Evolutionary conservation across 2,329 filamentous ascomycete genomes (phyloP), one percentile per base, ranked within the genome.

Genomic region (Epichloe hybrida): DNA sequence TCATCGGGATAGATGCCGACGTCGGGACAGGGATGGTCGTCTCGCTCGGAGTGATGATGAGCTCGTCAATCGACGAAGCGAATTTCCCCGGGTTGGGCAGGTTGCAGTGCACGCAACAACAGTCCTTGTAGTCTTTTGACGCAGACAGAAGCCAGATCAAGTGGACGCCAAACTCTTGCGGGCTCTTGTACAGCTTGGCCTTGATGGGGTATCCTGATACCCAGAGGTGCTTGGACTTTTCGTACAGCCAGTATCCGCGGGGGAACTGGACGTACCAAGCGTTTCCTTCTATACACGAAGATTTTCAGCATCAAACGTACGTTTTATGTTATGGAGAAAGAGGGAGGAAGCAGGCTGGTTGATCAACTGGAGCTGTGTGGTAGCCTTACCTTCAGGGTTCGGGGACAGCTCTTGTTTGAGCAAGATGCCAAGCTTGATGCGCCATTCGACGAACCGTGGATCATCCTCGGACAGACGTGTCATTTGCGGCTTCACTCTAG

Each of bases 151-250:
- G 68, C 74, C 74, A 78, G 46, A 78, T 64, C 23, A 75, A 55
- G 54, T 78, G 75, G 8, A 74, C 63, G 4, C 70, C 72, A 52
- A 78, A 76, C 54, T 78, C 75, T 51, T 75, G 72, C 0, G 75
- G 74, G 42, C 71, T 74, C 59, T 73, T 75, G 58, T 72, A 77
- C 5, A 73, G 62, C 58, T 72, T 75, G 36, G 65, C 58, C 53
- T 74, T 73, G 54, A 69, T 62, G 5, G 72, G 72, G 52, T 74
- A 73, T 8, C 72, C 72, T 5, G 72, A 75, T 4, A 75, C 66
- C 64, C 71, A 73, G 20, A 74, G 70, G 52, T 75, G 70, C 52
- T 72, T 72, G 4, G 70, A 72, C 46, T 70, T 70, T 56, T 73
- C 66, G 51, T 73, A 73, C 3, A 73, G 60, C 70, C 70, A 73